Evolutionary conservation across 495 filamentous ascomycete genomes (phyloP).

Genomic region (Penicillium riverlandense): DNA sequence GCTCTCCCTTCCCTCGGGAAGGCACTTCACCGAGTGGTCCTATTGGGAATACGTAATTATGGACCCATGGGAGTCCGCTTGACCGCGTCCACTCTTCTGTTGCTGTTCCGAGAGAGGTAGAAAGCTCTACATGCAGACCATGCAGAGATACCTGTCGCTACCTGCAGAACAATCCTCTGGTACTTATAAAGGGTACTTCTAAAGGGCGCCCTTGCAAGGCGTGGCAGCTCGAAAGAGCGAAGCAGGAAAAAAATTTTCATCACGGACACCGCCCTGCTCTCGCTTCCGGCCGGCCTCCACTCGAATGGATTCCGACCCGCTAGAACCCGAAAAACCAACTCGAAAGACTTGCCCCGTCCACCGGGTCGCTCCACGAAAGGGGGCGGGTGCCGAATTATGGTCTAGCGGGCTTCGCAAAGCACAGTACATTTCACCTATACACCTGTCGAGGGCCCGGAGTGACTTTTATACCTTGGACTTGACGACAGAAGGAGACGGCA

Average conservation of each 20-base stretch:
- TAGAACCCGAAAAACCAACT: slow-evolving; percentile 15
- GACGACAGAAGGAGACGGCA: background rate
- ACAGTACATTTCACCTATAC: too few species aligned
- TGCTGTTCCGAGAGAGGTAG: background rate
- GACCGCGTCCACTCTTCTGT: background rate
- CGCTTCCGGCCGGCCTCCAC: slow-evolving; percentile 13
- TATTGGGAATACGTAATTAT: slow-evolving; percentile 17
- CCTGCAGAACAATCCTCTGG: background rate
- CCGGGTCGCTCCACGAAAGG: slow-evolving; percentile 12
- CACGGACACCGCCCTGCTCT: too few species aligned
- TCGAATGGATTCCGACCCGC: slow-evolving; percentile 17
- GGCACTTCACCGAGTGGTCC: slow-evolving; percentile 20
- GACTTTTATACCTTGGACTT: slow-evolving; percentile 1
- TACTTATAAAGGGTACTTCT: too few species aligned
- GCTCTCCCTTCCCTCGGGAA: slow-evolving; percentile 17
- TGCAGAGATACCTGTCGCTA: too few species aligned
- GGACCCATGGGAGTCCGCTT: slow-evolving; percentile 5
- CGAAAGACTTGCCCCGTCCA: slow-evolving; percentile 3
- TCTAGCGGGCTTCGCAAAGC: too few species aligned
- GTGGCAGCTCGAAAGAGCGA: slow-evolving; percentile 5
- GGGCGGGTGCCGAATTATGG: slow-evolving; percentile 1
- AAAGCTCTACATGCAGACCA: too few species aligned
- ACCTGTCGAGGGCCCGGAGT: background rate
- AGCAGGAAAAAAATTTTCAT: slow-evolving; percentile 8
- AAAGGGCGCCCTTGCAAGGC: background rate